Evolutionary conservation across 352 stramenopile species (phyloP).

Genomic region (Chrysophaeum taylorii): DNA sequence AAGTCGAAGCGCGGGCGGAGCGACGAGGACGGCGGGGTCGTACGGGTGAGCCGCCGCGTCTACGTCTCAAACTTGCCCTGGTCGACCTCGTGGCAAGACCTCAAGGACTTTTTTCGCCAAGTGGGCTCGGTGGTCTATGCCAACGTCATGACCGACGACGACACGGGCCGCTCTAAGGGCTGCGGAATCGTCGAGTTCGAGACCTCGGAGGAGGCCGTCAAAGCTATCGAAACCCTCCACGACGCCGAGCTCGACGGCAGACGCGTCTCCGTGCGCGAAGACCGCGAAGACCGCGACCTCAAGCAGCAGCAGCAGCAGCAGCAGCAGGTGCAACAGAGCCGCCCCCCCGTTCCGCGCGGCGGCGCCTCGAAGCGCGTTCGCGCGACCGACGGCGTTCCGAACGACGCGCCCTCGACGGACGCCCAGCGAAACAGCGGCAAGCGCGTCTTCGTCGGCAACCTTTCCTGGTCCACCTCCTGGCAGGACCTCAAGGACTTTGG

Average conservation of each 20-base stretch:
- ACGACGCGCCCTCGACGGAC: too few relatives aligned
- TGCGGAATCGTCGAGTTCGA: constrained; percentile 84
- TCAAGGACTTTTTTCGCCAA: constrained; percentile 88
- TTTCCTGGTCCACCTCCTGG: constrained; percentile 50
- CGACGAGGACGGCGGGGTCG: too few relatives aligned
- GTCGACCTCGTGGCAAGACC: constrained; percentile 79
- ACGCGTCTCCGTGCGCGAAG: constrained; percentile 84
- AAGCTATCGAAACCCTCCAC: constrained; percentile 70
- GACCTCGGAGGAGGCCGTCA: constrained; percentile 56
- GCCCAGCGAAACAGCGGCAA: too few relatives aligned
- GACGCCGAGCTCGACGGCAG: constrained; percentile 77
- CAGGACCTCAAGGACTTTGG: constrained; percentile 63
- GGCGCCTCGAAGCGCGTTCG: too few relatives aligned
- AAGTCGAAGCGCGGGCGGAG: too few relatives aligned
- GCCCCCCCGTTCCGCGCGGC: too few relatives aligned
- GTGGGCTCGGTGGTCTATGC: constrained; percentile 56
- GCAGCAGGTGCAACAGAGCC: too few relatives aligned
- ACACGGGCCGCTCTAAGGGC: constrained; percentile 60
- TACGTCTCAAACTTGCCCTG: constrained; percentile 73
- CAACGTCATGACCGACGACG: constrained; percentile 36
- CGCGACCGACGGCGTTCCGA: too few relatives aligned
- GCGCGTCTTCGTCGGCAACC: constrained; percentile 56
- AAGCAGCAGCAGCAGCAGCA: too few relatives aligned
- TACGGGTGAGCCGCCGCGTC: too few relatives aligned
- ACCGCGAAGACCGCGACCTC: constrained; percentile 63